phyloP scores from a whole-genome alignment of 2,329 filamentous ascomycete species.

The Pseudogymnoascus sp. region DNA sequence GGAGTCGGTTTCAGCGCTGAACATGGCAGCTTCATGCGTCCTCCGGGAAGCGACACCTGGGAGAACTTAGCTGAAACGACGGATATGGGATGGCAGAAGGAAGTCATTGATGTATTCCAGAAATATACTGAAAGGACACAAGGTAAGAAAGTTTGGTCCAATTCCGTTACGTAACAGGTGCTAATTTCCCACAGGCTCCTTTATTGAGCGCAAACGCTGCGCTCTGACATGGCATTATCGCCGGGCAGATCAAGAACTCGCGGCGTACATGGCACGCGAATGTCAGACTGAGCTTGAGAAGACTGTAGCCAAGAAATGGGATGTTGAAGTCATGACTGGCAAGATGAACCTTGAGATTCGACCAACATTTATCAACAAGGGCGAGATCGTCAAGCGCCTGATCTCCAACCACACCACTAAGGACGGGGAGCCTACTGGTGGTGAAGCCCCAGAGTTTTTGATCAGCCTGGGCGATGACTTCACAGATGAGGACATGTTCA shows the following conservation, averaged over 20 bases:
- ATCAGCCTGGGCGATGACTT: slow-evolving; percentile 92
- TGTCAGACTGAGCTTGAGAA: slow-evolving; percentile 74
- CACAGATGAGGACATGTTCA: slow-evolving; percentile 96
- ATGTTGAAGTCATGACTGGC: slow-evolving; percentile 92
- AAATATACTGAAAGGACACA: slow-evolving; percentile 80
- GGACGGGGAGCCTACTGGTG: slow-evolving; percentile 35
- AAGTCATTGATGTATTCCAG: slow-evolving; percentile 77
- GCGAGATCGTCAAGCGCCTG: slow-evolving; percentile 81
- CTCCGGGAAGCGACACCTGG: slow-evolving; percentile 71
- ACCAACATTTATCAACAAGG: slow-evolving; percentile 97
- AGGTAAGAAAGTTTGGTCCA: slow-evolving; percentile 42
- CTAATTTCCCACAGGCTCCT: slow-evolving; percentile 52
- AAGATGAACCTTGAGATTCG: slow-evolving; percentile 96
- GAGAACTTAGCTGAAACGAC: slow-evolving; percentile 78
- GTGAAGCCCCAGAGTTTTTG: slow-evolving; percentile 66
- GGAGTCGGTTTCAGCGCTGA: slow-evolving; percentile 92
- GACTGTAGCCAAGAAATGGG: slow-evolving; percentile 69
- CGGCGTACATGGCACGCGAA: slow-evolving; percentile 67
- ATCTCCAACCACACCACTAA: slow-evolving; percentile 54
- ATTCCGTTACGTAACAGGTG: neutral
- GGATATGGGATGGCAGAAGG: slow-evolving; percentile 87
- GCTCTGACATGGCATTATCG: slow-evolving; percentile 97
- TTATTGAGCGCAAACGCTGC: slow-evolving; percentile 89
- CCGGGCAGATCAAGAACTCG: slow-evolving; percentile 77
- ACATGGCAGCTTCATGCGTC: slow-evolving; percentile 89